Evolutionary conservation across 441 rosid genomes (phyloP), one percentile per base, ranked within the genome.

Genomic region (Populus hybrid): DNA sequence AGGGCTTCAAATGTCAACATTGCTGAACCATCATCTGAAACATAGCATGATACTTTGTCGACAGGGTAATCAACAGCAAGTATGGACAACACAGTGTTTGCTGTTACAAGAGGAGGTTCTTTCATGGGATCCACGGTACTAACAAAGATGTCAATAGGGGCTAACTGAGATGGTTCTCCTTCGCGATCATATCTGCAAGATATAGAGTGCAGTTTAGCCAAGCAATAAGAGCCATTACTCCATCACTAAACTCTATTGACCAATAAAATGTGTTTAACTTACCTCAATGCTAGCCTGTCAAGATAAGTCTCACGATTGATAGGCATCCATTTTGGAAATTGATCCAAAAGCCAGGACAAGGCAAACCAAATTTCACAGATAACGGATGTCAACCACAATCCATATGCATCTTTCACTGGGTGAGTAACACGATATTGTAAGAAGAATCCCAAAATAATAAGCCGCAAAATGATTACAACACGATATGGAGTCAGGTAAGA

Each of bases 351-450:
- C 99, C 99, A 95, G 63, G 99, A 95, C 84, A 93, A 86, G 70
- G 99, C 99, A 91, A 95, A 95, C 99, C 97, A 95, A 86, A 95
- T 88, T 95, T 95, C 99, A 84, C 99, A 95, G 66, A 95, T 95
- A 83, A 95, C 96, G 5, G 99, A 93, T 76, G 90, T 95, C 72
- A 95, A 79, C 99, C 99, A 95, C 87, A 95, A 83, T 1, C 97
- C 94, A 76, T 95, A 95, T 67, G 98, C 99, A 88, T 89, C 91
- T 81, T 88, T 89, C 85, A 95, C 99, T 0, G 99, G 99, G 80
- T 95, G 99, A 77, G 99, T 92, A 18, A 65, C 73, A 85, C 99
- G 99, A 67, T 95, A 95, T 83, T 95, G 99, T 78, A 95, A 83
- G 91, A 95, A 95, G 84, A 95, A 93, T 54, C 92, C 92, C 97